Evolutionary conservation across 164 flowering plant species (phyloP), one percentile per base, ranked within the genome.

Genomic region (Sedum album): DNA sequence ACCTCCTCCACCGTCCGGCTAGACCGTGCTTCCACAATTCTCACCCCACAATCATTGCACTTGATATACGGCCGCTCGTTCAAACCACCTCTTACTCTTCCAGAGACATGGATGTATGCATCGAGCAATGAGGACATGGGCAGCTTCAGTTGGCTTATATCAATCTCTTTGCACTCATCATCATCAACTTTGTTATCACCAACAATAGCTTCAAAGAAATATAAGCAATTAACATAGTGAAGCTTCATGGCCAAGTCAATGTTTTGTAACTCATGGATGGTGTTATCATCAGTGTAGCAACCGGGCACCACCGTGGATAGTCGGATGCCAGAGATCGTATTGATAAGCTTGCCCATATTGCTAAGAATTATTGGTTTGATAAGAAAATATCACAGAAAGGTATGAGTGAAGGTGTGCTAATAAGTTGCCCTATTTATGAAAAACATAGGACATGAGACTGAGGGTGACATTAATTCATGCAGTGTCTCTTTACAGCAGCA

Each of bases 1-100:
- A 83, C 84, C 61, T 88, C 85, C 0, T 78, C 86, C 26, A 88
- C 31, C 3, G 80, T 78, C 42, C 68, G 63, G 42, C 70, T 70
- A 11, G 78, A 78, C 53, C 69, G 65, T 0, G 86, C 89, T 73
- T 90, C 93, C 8, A 82, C 74, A 57, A 85, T 74, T 25, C 96
- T 75, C 2, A 85, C 86, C 14, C 97, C 97, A 26, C 84, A 68
- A 42, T 91, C 97, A 73, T 87, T 91, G 60, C 90, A 89, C 77
- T 81, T 88, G 68, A 91, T 73, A 69, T 73, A 76, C 14, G 85
- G 89, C 66, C 88, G 71, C 8, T 85, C 90, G 0, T 79, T 28
- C 5, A 83, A 89, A 9, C 76, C 60, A 62, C 80, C 71, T 69
- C 97, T 67, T 39, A 91, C 70, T 69, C 96, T 72, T 0, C 97